Evolutionary conservation across 2,329 filamentous ascomycete genomes (phyloP).

Genomic region (Corniculantispora saksenae): DNA sequence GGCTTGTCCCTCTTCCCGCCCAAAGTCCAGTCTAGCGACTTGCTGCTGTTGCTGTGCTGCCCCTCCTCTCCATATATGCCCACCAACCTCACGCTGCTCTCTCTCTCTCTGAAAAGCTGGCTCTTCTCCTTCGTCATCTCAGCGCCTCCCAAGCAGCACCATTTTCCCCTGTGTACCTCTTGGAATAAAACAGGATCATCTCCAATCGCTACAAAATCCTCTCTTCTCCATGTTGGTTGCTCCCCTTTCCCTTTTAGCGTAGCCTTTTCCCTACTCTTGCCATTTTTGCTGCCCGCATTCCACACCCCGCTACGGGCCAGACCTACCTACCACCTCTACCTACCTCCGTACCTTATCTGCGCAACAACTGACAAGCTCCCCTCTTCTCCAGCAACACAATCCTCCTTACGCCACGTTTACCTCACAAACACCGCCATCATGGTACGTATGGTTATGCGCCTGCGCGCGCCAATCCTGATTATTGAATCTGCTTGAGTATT

Average conservation of each 20-base stretch:
- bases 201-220: not conserved
- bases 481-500: not conserved
- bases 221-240: not conserved
- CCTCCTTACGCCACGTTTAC: not conserved
- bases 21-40: no score
- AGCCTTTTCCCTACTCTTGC: not conserved
- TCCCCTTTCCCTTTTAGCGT: not conserved
- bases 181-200: not conserved
- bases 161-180: not conserved
- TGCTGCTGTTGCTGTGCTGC: not conserved
- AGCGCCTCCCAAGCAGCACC: not conserved
- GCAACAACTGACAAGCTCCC: slow-evolving; percentile 19
- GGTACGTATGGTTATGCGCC: slow-evolving; percentile 15
- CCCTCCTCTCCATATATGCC: slow-evolving; percentile 10
- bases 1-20: not conserved
- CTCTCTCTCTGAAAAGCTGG: not conserved
- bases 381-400: slow-evolving; percentile 16
- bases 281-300: not conserved
- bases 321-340: not conserved
- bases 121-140: slow-evolving; percentile 4
- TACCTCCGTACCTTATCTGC: not conserved
- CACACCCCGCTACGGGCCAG: slow-evolving; percentile 15
- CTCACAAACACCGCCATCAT: slow-evolving; percentile 17
- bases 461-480: not conserved
- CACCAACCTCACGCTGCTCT: slow-evolving; percentile 10